Conservation (phyloP, 1,139 yeast genomes). For the Scheffersomyces titani region DNA sequence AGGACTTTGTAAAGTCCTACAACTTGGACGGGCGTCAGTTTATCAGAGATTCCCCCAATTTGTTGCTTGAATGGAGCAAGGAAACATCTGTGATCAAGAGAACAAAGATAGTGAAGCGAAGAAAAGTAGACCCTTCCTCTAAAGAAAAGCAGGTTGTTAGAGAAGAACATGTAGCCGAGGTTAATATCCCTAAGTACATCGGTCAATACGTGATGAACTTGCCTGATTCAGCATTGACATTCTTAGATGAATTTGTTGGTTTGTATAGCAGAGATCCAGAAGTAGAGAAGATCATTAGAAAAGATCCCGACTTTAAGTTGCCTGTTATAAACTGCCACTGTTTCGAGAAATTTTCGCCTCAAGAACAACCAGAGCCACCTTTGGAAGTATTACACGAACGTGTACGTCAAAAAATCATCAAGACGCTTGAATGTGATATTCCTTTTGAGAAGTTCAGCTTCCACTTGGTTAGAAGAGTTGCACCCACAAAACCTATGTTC, state of each 20-base stretch:
- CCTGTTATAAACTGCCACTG: slow-evolving; percentile 90
- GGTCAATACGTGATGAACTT: slow-evolving; percentile 90
- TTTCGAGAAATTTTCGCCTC: slow-evolving; percentile 80
- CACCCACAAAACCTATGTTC: slow-evolving; percentile 96
- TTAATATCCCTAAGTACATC: slow-evolving; percentile 58
- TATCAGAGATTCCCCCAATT: slow-evolving; percentile 59
- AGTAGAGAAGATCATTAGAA: slow-evolving; percentile 31
- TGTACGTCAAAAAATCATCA: slow-evolving; percentile 60
- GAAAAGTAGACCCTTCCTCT: slow-evolving; percentile 28
- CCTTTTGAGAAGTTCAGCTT: slow-evolving; percentile 52
- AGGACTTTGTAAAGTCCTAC: slow-evolving; percentile 57
- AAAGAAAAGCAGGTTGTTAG: slow-evolving; percentile 18
- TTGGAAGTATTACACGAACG: slow-evolving; percentile 64
- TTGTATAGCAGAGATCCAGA: slow-evolving; percentile 49
- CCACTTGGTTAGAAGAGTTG: slow-evolving; percentile 88
- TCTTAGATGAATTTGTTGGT: slow-evolving; percentile 75
- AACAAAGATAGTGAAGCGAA: slow-evolving; percentile 29
- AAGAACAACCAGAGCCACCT: slow-evolving; percentile 65
- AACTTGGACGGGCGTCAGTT: slow-evolving; percentile 85
- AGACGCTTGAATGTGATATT: slow-evolving; percentile 51
- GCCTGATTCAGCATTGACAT: slow-evolving; percentile 91
- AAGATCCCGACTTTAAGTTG: slow-evolving; percentile 49
- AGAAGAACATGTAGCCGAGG: slow-evolving; percentile 28
- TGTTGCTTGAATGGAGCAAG: slow-evolving; percentile 45
- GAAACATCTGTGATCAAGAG: slow-evolving; percentile 25